phyloP scores from a whole-genome alignment of 805 yeast species.

The Lipomyces starkeyi region DNA sequence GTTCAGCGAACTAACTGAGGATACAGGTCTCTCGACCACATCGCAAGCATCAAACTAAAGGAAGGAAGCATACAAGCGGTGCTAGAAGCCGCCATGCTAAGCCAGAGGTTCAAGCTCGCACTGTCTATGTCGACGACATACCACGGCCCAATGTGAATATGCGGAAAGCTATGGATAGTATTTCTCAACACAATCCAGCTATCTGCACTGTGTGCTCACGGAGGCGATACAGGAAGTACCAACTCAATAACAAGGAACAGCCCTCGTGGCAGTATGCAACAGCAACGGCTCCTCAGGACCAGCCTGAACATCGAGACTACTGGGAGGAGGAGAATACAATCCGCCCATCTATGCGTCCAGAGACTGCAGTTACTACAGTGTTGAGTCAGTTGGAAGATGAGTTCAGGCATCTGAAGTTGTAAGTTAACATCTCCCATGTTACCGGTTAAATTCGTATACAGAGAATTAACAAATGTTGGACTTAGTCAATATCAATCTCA shows the following conservation, averaged over 20 bases:
- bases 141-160: conserved; percentile 16
- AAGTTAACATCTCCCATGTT: background rate
- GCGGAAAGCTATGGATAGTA: conserved; percentile 14
- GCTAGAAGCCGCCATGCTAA: background rate
- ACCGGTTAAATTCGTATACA: background rate
- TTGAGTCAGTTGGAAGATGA: conserved; percentile 34
- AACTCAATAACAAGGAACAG: background rate
- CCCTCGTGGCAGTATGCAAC: background rate
- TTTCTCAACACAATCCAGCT: conserved; percentile 25
- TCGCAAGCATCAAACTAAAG: background rate
- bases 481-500: conserved; percentile 26
- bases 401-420: conserved; percentile 27
- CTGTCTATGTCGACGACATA: background rate
- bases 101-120: background rate
- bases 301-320: background rate
- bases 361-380: conserved; percentile 25
- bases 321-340: conserved; percentile 32
- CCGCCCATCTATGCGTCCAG: conserved; percentile 36
- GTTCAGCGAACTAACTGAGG: background rate
- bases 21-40: background rate
- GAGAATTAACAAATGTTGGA: background rate
- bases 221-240: conserved; percentile 13
- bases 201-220: conserved; percentile 31
- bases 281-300: background rate
- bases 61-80: background rate